These are phyloP conservation scores for Chlamydomonas sphaeroides DNA, from an alignment of 139 green algal genomes.

Conservation along the genomic window DNA sequence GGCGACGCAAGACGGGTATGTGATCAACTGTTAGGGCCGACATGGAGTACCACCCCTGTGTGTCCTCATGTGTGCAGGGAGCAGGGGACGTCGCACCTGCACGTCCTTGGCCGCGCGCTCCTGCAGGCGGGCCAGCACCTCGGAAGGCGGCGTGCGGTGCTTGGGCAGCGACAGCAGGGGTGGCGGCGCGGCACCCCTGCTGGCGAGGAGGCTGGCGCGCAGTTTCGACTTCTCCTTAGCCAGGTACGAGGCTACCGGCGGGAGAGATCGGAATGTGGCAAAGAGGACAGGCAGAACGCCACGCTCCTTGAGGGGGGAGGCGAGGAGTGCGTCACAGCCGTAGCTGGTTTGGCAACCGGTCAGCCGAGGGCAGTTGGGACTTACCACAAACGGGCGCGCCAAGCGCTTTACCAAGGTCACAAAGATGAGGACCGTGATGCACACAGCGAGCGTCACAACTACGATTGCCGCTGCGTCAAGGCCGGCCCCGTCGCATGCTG, in stretches of 20 bases:
- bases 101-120: slow-evolving; percentile 20
- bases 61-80: too few species aligned
- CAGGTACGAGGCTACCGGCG: neutral
- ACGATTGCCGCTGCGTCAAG: too few species aligned
- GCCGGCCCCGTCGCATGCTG: too few species aligned
- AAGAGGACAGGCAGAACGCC: neutral
- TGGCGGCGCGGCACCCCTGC: neutral
- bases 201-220: neutral
- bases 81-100: slow-evolving; percentile 8
- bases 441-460: neutral
- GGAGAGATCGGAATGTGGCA: neutral
- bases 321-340: too few species aligned
- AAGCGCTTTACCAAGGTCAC: neutral
- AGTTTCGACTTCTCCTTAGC: slow-evolving; percentile 36
- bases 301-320: neutral
- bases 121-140: slow-evolving; percentile 10
- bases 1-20: too few species aligned
- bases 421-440: neutral
- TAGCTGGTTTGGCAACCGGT: too few species aligned
- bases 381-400: neutral
- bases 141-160: neutral
- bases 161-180: neutral
- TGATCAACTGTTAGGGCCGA: too few species aligned
- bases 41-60: too few species aligned
- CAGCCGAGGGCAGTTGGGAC: too few species aligned